phyloP scores from a whole-genome alignment of 2,329 filamentous ascomycete genomes.

The Myotisia sp. region DNA sequence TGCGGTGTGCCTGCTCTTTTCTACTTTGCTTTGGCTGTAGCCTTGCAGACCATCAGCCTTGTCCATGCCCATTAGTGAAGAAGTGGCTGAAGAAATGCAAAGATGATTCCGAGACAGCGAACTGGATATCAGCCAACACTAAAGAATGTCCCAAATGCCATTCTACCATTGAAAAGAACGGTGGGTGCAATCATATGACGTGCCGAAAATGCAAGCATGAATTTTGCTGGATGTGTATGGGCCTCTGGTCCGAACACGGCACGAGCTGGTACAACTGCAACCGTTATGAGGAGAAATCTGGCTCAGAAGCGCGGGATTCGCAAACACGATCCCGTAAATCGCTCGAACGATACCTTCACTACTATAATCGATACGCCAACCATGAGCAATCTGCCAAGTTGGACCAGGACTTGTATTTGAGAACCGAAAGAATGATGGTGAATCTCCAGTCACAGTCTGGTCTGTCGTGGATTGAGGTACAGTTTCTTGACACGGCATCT shows the following conservation, averaged over 20 bases:
- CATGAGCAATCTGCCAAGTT: slow-evolving; percentile 95
- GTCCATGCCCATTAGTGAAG: slow-evolving; percentile 81
- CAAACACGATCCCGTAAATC: slow-evolving; percentile 84
- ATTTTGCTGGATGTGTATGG: slow-evolving; percentile 99
- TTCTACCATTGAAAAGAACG: slow-evolving; percentile 98
- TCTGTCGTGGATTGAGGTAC: slow-evolving; percentile 98
- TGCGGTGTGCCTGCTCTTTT: slow-evolving; percentile 69
- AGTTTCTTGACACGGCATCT: slow-evolving; percentile 86
- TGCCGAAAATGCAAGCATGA: slow-evolving; percentile 91
- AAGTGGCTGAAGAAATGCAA: slow-evolving; percentile 97
- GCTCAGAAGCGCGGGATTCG: slow-evolving; percentile 73
- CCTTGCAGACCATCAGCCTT: slow-evolving; percentile 78
- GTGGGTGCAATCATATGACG: slow-evolving; percentile 96
- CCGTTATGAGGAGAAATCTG: slow-evolving; percentile 89
- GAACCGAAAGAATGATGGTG: slow-evolving; percentile 99
- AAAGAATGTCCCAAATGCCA: slow-evolving; percentile 95
- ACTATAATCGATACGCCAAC: slow-evolving; percentile 98
- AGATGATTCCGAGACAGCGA: slow-evolving; percentile 94
- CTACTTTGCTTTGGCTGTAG: slow-evolving; percentile 94
- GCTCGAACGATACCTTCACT: slow-evolving; percentile 90
- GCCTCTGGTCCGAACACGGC: slow-evolving; percentile 93
- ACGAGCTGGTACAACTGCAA: slow-evolving; percentile 99
- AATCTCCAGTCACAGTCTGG: slow-evolving; percentile 84
- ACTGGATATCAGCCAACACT: slow-evolving; percentile 98
- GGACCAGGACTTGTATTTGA: slow-evolving; percentile 87